Evolutionary conservation across 2,329 filamentous ascomycete species (phyloP), one percentile per base, ranked within the genome.

Genomic region (Paraphoma chrysanthemicola): DNA sequence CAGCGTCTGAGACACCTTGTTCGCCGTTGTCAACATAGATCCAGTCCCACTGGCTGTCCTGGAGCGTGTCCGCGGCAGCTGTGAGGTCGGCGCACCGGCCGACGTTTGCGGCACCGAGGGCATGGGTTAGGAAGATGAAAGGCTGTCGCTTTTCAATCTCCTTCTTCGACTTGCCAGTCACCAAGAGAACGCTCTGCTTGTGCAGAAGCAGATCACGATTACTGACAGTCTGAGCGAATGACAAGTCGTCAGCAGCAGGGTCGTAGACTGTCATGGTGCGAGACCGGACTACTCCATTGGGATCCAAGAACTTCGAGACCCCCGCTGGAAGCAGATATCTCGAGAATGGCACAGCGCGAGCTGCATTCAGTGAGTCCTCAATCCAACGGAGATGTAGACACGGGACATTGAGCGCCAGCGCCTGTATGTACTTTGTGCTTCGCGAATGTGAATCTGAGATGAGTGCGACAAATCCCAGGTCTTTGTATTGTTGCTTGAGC

Each of bases 391-490:
- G 85, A 6, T 92, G 90, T 1, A 99, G 82, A 68, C 93, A 97
- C 0, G 95, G 95, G 0, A 99, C 78, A 0, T 92, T 92, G 0
- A 99, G 85, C 0, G 95, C 93, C 2, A 99, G 85, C 0, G 95
- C 95, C 78, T 98, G 93, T 83, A 98, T 91, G 75, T 95, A 97
- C 73, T 98, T 99, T 48, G 88, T 86, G 60, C 92, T 93, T 45
- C 94, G 88, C 6, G 91, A 95, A 73, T 97, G 90, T 4, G 87
- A 86, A 69, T 98, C 92, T 0, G 93, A 90, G 57, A 99, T 91
- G 12, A 98, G 80, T 4, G 92, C 93, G 0, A 91, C 88, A 70
- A 99, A 98, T 0, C 91, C 89, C 1, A 88, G 80, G 1, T 83
- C 78, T 18, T 85, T 84, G 18, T 80, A 74, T 10, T 80, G 63